These are phyloP conservation scores for Thozetella sp. DNA, from an alignment of 495 filamentous ascomycete genomes.

Conservation along the genomic window DNA sequence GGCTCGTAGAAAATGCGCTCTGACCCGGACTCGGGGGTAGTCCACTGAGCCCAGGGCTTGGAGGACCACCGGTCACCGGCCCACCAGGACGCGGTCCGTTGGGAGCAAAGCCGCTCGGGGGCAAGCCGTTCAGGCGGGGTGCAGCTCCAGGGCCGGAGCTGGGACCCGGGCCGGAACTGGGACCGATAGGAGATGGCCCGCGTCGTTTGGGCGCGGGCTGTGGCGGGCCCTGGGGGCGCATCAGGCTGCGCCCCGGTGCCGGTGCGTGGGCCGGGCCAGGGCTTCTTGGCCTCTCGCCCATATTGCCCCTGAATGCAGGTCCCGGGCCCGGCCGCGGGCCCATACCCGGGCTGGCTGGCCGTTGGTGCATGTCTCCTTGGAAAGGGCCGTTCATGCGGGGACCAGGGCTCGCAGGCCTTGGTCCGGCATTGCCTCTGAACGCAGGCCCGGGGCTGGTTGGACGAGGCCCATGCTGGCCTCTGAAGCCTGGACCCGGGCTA, in stretches of 20 bases:
- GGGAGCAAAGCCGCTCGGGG: constrained; percentile 4
- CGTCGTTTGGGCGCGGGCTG: neutral
- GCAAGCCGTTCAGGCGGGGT: too few relatives aligned
- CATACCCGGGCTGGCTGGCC: neutral
- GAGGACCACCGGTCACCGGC: constrained; percentile 1
- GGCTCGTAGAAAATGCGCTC: neutral
- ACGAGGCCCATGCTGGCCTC: neutral
- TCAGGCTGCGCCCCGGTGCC: neutral
- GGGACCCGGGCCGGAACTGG: neutral
- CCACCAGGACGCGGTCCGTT: constrained; percentile 5
- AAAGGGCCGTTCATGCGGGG: neutral
- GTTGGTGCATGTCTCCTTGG: neutral
- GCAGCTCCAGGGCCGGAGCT: constrained; percentile 7
- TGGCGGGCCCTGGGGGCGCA: constrained; percentile 6
- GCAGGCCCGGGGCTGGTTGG: neutral
- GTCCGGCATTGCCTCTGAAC: neutral
- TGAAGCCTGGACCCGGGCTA: neutral
- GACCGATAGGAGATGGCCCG: neutral
- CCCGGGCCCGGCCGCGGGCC: constrained; percentile 2
- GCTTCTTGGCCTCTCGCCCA: constrained; percentile 21
- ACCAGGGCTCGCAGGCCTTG: neutral
- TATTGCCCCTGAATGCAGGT: constrained; percentile 22
- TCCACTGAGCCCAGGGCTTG: neutral
- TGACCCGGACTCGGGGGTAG: neutral
- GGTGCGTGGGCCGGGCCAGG: constrained; percentile 7